phyloP scores from a whole-genome alignment of 1,284 basidiomycete genomes.

The Blastosporella zonata region DNA sequence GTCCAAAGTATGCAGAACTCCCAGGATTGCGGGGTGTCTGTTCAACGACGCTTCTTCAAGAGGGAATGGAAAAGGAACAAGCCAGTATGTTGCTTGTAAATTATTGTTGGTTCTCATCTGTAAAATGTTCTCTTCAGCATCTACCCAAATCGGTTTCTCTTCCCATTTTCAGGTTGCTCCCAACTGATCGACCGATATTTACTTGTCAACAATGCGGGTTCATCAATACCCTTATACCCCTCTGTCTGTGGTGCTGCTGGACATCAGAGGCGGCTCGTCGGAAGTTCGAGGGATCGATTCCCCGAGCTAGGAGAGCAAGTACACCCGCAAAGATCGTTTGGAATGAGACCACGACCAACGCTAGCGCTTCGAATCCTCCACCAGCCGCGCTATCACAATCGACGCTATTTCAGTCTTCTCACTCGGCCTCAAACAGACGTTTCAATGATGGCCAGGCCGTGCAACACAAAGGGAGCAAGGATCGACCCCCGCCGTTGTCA shows the following conservation, averaged over 20 bases:
- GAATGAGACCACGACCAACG: constrained; percentile 5
- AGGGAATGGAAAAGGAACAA: constrained; percentile 30
- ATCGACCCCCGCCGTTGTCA: neutral
- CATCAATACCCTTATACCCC: constrained; percentile 45
- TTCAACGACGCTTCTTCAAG: constrained; percentile 18
- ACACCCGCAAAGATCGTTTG: constrained; percentile 28
- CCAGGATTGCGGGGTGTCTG: neutral
- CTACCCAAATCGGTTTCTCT: constrained; percentile 48
- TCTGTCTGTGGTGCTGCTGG: constrained; percentile 59
- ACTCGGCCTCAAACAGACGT: neutral
- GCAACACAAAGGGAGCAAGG: neutral
- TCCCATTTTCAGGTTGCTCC: constrained; percentile 46
- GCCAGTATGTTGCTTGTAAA: constrained; percentile 22
- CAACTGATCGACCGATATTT: constrained; percentile 44
- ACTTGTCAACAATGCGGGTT: constrained; percentile 50
- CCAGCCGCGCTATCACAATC: neutral
- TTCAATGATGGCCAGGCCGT: neutral
- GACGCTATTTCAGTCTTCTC: neutral
- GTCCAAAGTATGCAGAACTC: constrained; percentile 4
- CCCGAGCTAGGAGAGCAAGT: constrained; percentile 31
- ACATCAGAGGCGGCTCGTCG: constrained; percentile 39
- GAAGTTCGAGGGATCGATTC: constrained; percentile 34
- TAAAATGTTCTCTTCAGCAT: constrained; percentile 29
- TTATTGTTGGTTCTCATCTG: neutral
- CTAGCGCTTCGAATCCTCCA: neutral